These are phyloP conservation scores for Xylaria hypoxylon DNA, from an alignment of 2,329 filamentous ascomycete species.

Conservation along the genomic window DNA sequence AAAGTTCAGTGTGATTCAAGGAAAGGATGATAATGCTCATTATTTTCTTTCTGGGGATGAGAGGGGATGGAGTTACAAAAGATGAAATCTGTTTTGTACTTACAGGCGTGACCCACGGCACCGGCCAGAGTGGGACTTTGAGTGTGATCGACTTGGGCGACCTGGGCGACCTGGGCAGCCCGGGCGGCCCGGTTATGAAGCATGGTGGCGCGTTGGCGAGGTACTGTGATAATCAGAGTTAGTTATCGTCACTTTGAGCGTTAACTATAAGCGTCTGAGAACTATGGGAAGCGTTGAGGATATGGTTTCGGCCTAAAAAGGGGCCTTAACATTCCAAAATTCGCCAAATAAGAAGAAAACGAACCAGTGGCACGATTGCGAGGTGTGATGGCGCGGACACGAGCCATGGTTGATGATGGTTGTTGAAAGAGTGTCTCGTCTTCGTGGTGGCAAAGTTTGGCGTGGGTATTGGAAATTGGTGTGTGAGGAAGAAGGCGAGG, in stretches of 20 bases:
- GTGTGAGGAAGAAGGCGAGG: background rate
- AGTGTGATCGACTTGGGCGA: conserved; percentile 3
- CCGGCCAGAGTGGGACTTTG: conserved; percentile 4
- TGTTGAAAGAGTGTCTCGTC: conserved; percentile 3
- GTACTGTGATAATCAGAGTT: background rate
- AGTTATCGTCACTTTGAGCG: background rate
- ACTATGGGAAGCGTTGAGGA: background rate
- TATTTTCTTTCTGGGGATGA: background rate
- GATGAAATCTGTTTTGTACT: background rate
- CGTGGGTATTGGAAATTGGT: background rate
- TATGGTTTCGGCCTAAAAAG: background rate
- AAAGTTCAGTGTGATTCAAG: conserved; percentile 2
- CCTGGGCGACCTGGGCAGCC: no score
- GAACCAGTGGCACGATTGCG: background rate
- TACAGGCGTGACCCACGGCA: conserved; percentile 10
- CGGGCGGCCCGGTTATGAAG: no score
- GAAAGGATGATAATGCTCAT: background rate
- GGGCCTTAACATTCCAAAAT: background rate
- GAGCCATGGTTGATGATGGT: background rate
- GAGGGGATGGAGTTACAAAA: background rate
- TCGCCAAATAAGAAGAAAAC: background rate
- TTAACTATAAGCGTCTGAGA: background rate
- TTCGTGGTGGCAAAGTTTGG: background rate
- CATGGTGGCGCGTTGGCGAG: background rate
- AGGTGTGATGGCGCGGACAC: background rate